phyloP scores from a whole-genome alignment of 176 grass and related monocot genomes.

The Urochloa ruziziensis region DNA sequence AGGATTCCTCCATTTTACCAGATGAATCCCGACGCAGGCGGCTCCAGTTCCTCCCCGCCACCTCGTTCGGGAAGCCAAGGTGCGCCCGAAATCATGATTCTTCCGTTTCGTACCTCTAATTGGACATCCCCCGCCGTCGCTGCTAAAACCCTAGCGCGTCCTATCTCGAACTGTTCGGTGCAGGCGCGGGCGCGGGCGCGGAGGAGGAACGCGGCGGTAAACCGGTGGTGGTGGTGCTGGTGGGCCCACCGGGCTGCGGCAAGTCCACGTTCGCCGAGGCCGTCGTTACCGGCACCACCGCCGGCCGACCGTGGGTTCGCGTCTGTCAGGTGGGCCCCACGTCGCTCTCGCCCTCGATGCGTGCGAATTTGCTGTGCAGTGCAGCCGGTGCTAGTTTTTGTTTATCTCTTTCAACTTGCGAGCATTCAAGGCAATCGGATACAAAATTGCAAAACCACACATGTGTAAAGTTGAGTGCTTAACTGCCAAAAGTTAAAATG shows the following conservation, averaged over 20 bases:
- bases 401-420: not conserved
- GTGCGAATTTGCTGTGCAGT: not conserved
- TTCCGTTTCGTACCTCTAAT: not conserved
- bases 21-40: constrained; percentile 29
- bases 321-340: constrained; percentile 66
- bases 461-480: not conserved
- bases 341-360: not conserved
- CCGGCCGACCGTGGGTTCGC: constrained; percentile 56
- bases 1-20: not conserved
- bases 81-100: not conserved
- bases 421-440: not conserved
- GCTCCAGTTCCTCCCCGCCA: not conserved
- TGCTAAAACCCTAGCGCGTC: constrained; percentile 44
- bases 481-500: not conserved
- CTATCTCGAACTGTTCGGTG: not conserved
- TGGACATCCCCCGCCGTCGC: not conserved
- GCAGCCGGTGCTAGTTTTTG: not conserved
- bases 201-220: constrained; percentile 6
- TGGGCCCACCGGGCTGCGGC: constrained; percentile 78
- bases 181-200: constrained; percentile 3
- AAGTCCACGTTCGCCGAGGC: constrained; percentile 92
- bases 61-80: constrained; percentile 13
- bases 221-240: constrained; percentile 49
- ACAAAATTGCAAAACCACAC: not conserved
- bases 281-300: constrained; percentile 32